These are phyloP conservation scores for Cucurbita argyrosperma DNA, from an alignment of 306 rosid species.

Conservation along the genomic window DNA sequence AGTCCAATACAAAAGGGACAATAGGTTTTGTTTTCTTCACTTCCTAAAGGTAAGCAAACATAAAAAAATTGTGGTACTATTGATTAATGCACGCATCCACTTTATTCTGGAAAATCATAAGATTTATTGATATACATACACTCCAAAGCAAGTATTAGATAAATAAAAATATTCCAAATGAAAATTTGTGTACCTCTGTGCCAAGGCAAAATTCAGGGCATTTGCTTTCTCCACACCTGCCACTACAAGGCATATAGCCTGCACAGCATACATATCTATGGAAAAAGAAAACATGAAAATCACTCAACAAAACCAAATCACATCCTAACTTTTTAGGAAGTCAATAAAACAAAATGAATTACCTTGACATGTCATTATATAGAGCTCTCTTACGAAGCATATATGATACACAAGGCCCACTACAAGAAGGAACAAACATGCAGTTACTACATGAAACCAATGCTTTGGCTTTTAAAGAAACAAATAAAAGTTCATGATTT, in stretches of 20 bases:
- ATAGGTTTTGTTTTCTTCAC: background rate
- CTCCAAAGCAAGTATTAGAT: background rate
- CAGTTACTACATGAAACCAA: background rate
- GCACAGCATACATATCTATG: conserved; percentile 79
- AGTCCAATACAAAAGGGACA: background rate
- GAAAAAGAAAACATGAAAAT: conserved; percentile 8
- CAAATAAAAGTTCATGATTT: background rate
- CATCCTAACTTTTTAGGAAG: background rate
- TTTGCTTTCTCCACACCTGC: conserved; percentile 78
- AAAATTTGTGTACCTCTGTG: conserved; percentile 45
- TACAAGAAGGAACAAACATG: conserved; percentile 9
- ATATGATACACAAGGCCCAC: conserved; percentile 85
- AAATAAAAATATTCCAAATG: background rate
- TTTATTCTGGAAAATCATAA: background rate
- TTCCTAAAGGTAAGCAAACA: background rate
- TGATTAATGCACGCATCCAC: background rate
- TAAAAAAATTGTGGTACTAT: background rate
- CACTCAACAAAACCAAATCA: background rate
- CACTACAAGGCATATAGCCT: conserved; percentile 95
- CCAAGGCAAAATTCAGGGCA: conserved; percentile 75
- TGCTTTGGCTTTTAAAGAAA: background rate
- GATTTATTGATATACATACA: background rate
- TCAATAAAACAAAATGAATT: conserved; percentile 3
- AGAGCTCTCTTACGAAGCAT: conserved; percentile 77
- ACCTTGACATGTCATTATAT: conserved; percentile 84